Percentiles rank a stretch among this genome's conserved stretches.
Conservation (phyloP, 2,329 filamentous ascomycete genomes). For the Aspergillus pseudoviridinutans region DNA sequence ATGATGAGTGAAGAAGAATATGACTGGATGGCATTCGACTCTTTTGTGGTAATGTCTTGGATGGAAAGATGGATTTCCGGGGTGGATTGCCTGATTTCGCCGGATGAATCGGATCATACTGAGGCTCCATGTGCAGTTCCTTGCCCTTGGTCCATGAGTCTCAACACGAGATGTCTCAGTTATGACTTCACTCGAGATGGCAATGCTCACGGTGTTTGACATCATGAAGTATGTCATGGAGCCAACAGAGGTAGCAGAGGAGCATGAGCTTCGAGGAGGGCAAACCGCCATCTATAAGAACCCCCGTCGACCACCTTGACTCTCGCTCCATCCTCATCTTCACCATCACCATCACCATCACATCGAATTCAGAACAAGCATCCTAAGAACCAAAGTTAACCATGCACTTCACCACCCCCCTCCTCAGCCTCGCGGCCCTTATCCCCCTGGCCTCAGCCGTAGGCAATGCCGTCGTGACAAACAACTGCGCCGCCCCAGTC, state of each 20-base stretch:
- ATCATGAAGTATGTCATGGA: background rate
- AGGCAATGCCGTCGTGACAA: slow-evolving; percentile 37
- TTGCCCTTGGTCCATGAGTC: background rate
- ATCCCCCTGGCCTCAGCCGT: slow-evolving; percentile 30
- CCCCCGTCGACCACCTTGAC: background rate
- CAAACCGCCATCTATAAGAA: background rate
- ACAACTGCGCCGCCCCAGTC: slow-evolving; percentile 34
- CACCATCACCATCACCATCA: background rate
- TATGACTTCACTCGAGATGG: background rate
- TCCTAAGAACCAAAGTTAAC: slow-evolving; percentile 8
- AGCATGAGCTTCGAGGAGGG: background rate
- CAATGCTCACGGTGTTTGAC: background rate
- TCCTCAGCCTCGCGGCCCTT: slow-evolving; percentile 30
- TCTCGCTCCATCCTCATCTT: background rate
- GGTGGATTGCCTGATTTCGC: background rate
- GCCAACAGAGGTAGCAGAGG: background rate
- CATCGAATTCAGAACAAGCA: background rate
- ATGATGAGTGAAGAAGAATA: background rate
- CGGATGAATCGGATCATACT: background rate
- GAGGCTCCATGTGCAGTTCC: background rate
- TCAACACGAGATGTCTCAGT: background rate
- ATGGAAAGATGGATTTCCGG: background rate
- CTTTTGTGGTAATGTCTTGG: background rate
- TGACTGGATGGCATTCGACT: background rate
- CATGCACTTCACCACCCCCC: slow-evolving; percentile 32